Percentiles rank a stretch among this genome's conserved stretches.
Conservation (phyloP, 2,329 filamentous ascomycete species). For the Stromatinia cepivora region DNA sequence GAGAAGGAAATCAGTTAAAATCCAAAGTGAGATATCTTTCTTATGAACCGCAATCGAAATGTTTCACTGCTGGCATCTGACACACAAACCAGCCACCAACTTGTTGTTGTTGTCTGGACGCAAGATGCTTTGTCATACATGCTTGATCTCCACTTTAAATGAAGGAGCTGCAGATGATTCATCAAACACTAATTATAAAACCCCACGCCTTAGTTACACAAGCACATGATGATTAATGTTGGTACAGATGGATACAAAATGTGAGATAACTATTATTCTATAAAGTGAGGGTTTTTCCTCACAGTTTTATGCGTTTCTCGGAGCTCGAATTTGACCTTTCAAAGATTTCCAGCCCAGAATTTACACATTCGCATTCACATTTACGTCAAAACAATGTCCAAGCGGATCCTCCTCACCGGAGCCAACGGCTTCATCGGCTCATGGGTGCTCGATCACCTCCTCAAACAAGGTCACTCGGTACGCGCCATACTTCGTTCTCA, state of each 20-base stretch:
- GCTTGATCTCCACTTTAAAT: not conserved
- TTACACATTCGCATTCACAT: not conserved
- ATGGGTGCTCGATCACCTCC: slow-evolving; percentile 37
- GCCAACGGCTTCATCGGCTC: slow-evolving; percentile 40
- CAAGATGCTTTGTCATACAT: not conserved
- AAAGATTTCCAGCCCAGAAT: not conserved
- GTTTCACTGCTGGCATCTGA: no score
- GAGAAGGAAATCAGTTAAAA: not conserved
- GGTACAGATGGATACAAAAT: not conserved
- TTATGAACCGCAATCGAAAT: not conserved
- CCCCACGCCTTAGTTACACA: not conserved
- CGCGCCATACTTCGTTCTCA: slow-evolving; percentile 47
- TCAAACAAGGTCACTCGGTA: slow-evolving; percentile 39
- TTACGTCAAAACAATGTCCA: slow-evolving; percentile 26
- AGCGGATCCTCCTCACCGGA: slow-evolving; percentile 39
- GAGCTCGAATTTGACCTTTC: not conserved
- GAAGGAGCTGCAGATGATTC: not conserved
- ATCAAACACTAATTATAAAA: not conserved
- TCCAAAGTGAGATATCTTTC: not conserved
- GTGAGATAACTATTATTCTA: not conserved
- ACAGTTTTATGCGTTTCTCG: not conserved
- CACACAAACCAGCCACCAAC: no score
- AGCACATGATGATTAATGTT: not conserved
- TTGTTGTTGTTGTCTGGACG: not conserved
- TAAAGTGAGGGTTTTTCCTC: not conserved